phyloP scores from a whole-genome alignment of 768 basidiomycete genomes.

The Porpolomopsis calyptriformis region DNA sequence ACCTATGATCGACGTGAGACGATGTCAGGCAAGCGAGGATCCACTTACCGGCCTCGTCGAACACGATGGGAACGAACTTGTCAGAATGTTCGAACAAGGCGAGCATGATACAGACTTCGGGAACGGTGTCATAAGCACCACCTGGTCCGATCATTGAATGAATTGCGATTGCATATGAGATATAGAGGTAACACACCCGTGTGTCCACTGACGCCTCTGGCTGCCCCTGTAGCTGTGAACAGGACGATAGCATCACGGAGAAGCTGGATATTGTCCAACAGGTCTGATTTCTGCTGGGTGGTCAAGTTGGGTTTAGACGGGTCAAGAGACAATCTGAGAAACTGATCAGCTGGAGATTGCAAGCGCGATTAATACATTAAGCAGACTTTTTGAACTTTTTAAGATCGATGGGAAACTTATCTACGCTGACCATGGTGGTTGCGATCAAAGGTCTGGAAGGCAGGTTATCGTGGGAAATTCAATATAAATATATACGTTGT shows the following conservation, averaged over 20 bases:
- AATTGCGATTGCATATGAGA: background rate
- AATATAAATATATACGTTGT: no score
- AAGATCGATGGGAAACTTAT: constrained; percentile 69
- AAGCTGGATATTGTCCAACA: constrained; percentile 66
- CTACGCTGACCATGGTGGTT: constrained; percentile 29
- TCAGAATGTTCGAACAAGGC: constrained; percentile 58
- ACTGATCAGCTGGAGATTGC: background rate
- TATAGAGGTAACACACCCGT: constrained; percentile 37
- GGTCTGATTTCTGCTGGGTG: constrained; percentile 44
- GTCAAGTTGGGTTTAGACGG: constrained; percentile 53
- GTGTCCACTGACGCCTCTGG: constrained; percentile 80
- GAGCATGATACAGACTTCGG: constrained; percentile 74
- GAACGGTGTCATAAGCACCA: constrained; percentile 67
- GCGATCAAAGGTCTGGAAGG: constrained; percentile 1
- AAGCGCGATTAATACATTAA: background rate
- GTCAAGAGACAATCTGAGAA: constrained; percentile 57
- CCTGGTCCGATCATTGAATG: constrained; percentile 22
- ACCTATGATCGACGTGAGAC: constrained; percentile 31
- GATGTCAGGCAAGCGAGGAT: background rate
- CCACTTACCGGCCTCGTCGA: constrained; percentile 67
- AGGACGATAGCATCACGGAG: constrained; percentile 78
- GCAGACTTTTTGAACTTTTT: constrained; percentile 59
- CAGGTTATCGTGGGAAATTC: background rate
- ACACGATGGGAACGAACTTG: constrained; percentile 58
- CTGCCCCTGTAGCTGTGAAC: constrained; percentile 79